Conservation (phyloP, 179 eudicot species). For the Beta corolliflora region DNA sequence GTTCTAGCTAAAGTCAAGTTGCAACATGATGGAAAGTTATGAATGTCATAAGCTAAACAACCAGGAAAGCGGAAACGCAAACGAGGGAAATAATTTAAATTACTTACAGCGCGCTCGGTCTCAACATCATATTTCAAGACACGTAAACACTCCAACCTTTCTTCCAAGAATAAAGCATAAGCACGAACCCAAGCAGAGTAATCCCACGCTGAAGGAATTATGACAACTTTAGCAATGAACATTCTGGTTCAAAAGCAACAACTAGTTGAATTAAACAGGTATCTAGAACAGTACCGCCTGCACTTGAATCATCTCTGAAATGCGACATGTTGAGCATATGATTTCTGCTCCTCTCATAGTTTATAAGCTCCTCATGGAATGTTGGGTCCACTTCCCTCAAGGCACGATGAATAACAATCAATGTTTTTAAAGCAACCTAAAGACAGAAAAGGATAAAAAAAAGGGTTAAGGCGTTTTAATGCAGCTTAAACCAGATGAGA, state of each 20-base stretch:
- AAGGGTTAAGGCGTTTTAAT: neutral
- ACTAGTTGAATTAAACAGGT: neutral
- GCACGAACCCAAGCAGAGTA: constrained; percentile 97
- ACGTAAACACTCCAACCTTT: constrained; percentile 90
- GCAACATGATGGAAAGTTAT: neutral
- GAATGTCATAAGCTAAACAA: neutral
- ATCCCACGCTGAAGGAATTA: constrained; percentile 79
- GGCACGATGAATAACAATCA: constrained; percentile 91
- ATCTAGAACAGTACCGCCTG: constrained; percentile 54
- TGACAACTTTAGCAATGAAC: constrained; percentile 24
- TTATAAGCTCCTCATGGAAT: constrained; percentile 84
- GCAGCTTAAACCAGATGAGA: neutral
- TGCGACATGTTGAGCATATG: constrained; percentile 92
- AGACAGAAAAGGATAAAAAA: constrained; percentile 1
- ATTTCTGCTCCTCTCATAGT: constrained; percentile 68
- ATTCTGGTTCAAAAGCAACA: neutral
- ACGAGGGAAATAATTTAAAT: constrained; percentile 10
- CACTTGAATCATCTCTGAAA: constrained; percentile 97
- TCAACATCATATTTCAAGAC: constrained; percentile 86
- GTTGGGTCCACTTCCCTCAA: constrained; percentile 94
- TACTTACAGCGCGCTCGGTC: constrained; percentile 73
- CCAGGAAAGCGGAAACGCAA: neutral
- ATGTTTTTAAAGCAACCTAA: constrained; percentile 95
- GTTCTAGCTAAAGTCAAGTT: neutral
- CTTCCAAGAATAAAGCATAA: constrained; percentile 90